Percentiles rank a stretch among this genome's conserved stretches.
These are phyloP conservation scores for Solanum lycopersicoides DNA, from an alignment of 257 asterid genomes.

Conservation along the genomic window DNA sequence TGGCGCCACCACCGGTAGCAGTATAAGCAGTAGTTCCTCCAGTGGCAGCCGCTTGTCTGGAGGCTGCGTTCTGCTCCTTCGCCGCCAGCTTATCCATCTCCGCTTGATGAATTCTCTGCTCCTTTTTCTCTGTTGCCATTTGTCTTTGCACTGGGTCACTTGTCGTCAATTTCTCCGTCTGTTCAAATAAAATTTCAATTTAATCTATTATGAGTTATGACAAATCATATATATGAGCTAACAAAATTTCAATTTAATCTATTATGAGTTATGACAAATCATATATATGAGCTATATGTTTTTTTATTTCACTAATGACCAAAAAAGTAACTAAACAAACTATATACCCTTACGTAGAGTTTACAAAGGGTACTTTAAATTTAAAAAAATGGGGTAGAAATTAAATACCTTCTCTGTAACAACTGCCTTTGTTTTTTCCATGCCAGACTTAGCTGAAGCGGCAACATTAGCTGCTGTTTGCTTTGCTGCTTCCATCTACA, in stretches of 20 bases:
- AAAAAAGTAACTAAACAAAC: too few relatives aligned
- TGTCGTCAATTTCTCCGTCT: conserved; percentile 23
- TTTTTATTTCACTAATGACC: too few relatives aligned
- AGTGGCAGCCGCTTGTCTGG: background rate
- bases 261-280: too few relatives aligned
- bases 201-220: too few relatives aligned
- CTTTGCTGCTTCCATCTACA: conserved; percentile 38
- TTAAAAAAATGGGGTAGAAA: background rate
- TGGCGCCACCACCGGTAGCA: background rate
- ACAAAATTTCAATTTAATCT: too few relatives aligned
- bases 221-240: too few relatives aligned
- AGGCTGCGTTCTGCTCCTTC: conserved; percentile 9
- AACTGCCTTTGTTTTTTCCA: conserved; percentile 55
- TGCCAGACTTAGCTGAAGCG: conserved; percentile 49
- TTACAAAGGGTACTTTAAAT: too few relatives aligned
- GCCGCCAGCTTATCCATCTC: conserved; percentile 16
- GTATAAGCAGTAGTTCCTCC: background rate
- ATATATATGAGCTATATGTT: too few relatives aligned
- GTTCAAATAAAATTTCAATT: background rate
- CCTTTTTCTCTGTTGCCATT: conserved; percentile 20
- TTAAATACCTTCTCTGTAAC: conserved; percentile 7
- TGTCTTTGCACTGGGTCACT: conserved; percentile 23
- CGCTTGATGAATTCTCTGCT: conserved; percentile 7
- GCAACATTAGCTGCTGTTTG: conserved; percentile 24
- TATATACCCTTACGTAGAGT: too few relatives aligned